Conservation (phyloP, 768 basidiomycete genomes). For the Lyophyllum decastes region DNA sequence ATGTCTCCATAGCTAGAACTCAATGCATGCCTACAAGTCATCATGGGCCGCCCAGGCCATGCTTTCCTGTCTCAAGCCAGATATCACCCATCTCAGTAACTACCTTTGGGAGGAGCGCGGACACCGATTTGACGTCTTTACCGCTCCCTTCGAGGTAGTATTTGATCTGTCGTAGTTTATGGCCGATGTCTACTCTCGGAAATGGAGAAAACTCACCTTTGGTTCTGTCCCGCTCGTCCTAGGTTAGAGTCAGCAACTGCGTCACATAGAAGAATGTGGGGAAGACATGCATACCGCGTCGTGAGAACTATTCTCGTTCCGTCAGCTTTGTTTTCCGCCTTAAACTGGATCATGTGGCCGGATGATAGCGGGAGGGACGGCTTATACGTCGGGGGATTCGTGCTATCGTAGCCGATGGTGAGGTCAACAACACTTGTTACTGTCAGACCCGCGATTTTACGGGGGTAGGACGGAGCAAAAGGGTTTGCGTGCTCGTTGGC, state of each 20-base stretch:
- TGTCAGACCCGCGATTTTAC: slow-evolving; percentile 55
- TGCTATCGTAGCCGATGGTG: slow-evolving; percentile 76
- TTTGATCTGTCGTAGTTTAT: slow-evolving; percentile 61
- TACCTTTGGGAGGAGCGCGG: slow-evolving; percentile 50
- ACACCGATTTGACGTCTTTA: slow-evolving; percentile 46
- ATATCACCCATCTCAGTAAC: slow-evolving; percentile 58
- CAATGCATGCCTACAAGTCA: too few species aligned
- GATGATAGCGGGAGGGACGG: slow-evolving; percentile 71
- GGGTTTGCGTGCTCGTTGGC: slow-evolving; percentile 17
- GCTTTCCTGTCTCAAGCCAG: slow-evolving; percentile 70
- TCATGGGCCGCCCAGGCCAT: slow-evolving; percentile 17
- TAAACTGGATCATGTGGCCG: slow-evolving; percentile 86
- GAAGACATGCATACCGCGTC: slow-evolving; percentile 47
- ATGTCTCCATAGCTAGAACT: neutral
- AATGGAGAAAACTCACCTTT: slow-evolving; percentile 50
- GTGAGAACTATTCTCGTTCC: slow-evolving; percentile 66
- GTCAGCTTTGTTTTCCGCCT: slow-evolving; percentile 43
- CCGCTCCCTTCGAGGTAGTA: slow-evolving; percentile 87
- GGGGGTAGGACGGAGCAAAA: slow-evolving; percentile 52
- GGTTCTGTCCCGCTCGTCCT: slow-evolving; percentile 92
- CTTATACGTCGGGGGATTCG: slow-evolving; percentile 63
- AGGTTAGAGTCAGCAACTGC: neutral
- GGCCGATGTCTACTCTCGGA: slow-evolving; percentile 13
- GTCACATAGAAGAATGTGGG: neutral
- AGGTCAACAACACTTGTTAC: slow-evolving; percentile 73